Base-by-base conservation (phyloP, 257 asterid genomes). In the Solanum dulcamara region DNA sequence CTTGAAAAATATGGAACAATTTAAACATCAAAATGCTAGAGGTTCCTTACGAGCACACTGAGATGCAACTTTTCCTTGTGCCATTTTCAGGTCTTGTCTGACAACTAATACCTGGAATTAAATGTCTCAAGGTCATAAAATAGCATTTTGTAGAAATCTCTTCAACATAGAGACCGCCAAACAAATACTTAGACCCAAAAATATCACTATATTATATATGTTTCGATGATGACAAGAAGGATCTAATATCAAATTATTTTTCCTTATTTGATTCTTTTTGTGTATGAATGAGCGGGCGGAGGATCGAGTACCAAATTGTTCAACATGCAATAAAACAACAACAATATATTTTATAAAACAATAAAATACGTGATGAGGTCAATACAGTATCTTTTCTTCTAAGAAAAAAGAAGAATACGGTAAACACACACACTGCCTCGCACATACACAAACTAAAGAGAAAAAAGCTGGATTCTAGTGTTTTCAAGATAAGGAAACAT, bases 31-130 rank as follows among this genome's bases (percentile, higher is more conserved):
- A 33, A 64, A 55, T 86, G 50, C 83, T 37, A 75, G 35, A 5
- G 51, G 81, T 84, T 74, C 64, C 98, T 89, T 91, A 97, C 99
- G 99, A 82, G 99, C 98, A 92, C 99, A 97, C 88, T 97, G 99
- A 57, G 99, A 97, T 77, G 99, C 99, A 33, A 95, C 91, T 88
- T 95, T 97, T 67, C 99, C 98, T 10, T 93, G 84, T 85, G 98
- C 98, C 98, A 97, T 97, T 90, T 93, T 95, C 91, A 97, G 87
- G 91, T 97, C 98, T 89, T 93, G 97, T 88, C 99, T 94, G 86
- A 97, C 99, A 33, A 97, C 98, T 86, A 97, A 93, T 44, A 97
- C 98, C 98, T 97, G 91, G 81, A 28, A 88, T 83, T 53, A 51
- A 74, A 71, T 32, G 81, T 62, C 80, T 26, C 83, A 83, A 67